Base-by-base conservation (phyloP, 768 basidiomycete genomes). In the Phaeotremella skinneri region DNA sequence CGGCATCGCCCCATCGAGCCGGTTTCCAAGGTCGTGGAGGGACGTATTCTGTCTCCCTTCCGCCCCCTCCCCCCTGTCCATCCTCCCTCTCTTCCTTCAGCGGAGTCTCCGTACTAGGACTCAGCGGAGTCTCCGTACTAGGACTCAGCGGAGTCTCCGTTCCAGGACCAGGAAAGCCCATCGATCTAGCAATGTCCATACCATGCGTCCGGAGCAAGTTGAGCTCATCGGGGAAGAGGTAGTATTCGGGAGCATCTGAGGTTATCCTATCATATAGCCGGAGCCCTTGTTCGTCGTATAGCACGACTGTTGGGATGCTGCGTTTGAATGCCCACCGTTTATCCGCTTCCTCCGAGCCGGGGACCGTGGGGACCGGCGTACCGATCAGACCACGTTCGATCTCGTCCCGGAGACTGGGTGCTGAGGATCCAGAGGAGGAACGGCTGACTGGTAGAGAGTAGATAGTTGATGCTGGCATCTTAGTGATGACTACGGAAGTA, bases 211-310 rank as follows among this genome's bases (percentile, higher is more conserved):
- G 85, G 62, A 98, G 80, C 58, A 99, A 88, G 59, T 85, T 82
- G 71, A 94, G 87, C 77, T 98, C 96, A 0, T 90, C 89, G 2
- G 81, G 78, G 76, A 93, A 99, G 32, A 92, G 81, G 73, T 98
- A 98, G 74, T 99, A 99, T 58, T 75, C 73, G 0, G 64, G 63
- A 0, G 71, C 74, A 29, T 75, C 56, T 21, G 67, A 57, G 2
- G 77, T 78, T 56, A 78, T 78, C 49, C 61, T 42, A 57, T 76
- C 75, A 49, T 76, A 76, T 32, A 76, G 53, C 52, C 74, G 69
- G 55, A 99, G 81, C 0, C 96, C 96, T 21, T 79, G 81, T 69
- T 93, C 88, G 64, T 91, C 85, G 78, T 98, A 97, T 9, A 96
- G 81, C 11, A 92, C 81, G 75, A 90, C 79, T 0, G 90, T 92